These are phyloP conservation scores for Citrus reticulata DNA, from an alignment of 345 rosid genomes.

Conservation along the genomic window DNA sequence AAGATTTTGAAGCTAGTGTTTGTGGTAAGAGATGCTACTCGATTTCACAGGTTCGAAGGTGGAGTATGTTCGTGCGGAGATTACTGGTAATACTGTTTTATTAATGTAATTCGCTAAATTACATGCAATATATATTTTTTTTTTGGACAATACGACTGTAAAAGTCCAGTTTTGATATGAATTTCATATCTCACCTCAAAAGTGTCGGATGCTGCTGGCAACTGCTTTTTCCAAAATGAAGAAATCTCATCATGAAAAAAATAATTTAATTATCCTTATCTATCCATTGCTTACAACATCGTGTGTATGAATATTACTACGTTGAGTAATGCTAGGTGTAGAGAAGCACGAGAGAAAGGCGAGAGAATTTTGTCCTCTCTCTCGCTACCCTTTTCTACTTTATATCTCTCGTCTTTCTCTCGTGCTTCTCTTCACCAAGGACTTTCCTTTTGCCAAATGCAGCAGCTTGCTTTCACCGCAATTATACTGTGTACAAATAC, in stretches of 20 bases:
- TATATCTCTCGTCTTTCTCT: no score
- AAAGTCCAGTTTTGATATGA: neutral
- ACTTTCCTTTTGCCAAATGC: no score
- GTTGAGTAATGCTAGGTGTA: no score
- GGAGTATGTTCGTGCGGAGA: conserved; percentile 70
- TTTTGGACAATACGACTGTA: neutral
- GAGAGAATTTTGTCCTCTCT: no score
- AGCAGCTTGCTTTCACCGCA: neutral
- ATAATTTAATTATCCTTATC: neutral
- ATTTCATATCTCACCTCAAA: neutral
- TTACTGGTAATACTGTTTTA: conserved; percentile 44
- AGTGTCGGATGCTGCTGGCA: neutral
- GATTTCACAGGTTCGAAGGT: conserved; percentile 73
- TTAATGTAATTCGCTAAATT: neutral
- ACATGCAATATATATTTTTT: neutral
- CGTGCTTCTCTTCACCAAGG: no score
- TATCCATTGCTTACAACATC: neutral
- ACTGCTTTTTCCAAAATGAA: neutral
- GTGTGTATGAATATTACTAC: no score
- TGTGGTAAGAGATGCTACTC: conserved; percentile 75
- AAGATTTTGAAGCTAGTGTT: conserved; percentile 42
- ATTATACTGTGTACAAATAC: neutral
- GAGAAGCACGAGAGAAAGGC: no score
- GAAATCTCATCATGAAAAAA: neutral
- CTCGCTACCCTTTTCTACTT: no score